Evolutionary conservation across 306 rosid genomes (phyloP), one percentile per base, ranked within the genome.

Genomic region (Rubus idaeus): DNA sequence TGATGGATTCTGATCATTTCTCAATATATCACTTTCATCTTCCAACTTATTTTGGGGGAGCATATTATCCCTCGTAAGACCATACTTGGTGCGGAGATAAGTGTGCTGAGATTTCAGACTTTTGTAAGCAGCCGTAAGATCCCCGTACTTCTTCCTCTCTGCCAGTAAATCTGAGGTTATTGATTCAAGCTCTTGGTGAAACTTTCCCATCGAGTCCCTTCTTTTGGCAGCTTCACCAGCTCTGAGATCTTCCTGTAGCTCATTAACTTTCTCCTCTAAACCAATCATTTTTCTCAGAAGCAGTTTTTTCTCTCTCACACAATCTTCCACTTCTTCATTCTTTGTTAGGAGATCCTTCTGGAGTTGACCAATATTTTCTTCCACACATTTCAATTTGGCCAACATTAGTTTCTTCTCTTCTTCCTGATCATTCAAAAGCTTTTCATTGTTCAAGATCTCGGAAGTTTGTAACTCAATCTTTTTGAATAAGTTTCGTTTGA

Each of bases 31-130:
- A 47, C 62, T 81, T 74, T 51, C 96, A 62, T 69, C 78, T 75
- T 76, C 86, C 53, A 35, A 21, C 55, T 80, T 87, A 71, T 21
- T 73, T 30, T 68, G 78, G 45, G 72, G 74, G 70, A 75, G 46
- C 97, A 86, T 89, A 76, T 81, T 86, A 41, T 92, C 93, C 30
- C 51, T 64, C 2, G 79, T 83, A 46, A 90, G 92, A 76, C 96
- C 96, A 80, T 50, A 40, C 86, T 92, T 92, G 46, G 70, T 46
- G 20, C 85, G 78, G 57, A 95, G 90, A 52, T 69, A 95, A 79
- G 71, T 80, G 56, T 92, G 77, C 66, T 92, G 96, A 75, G 97
- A 90, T 78, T 89, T 92, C 44, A 92, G 88, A 57, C 80, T 89
- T 81, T 87, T 95, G 91, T 79, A 89, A 0, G 87, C 86, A 40